phyloP scores from a whole-genome alignment of 1,284 basidiomycete species.

The Grifola frondosa region DNA sequence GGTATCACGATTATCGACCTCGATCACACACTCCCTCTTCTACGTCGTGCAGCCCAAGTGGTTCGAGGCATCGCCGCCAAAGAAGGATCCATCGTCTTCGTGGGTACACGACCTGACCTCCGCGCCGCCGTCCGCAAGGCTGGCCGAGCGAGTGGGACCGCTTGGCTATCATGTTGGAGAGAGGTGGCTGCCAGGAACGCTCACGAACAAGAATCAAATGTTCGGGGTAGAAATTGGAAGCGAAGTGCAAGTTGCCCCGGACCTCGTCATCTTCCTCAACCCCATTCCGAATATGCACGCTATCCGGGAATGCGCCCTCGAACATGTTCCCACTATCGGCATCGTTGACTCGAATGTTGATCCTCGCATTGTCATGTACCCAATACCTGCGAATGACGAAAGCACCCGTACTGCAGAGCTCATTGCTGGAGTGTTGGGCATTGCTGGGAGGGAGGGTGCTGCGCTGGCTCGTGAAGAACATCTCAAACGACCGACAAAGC shows the following conservation, averaged over 20 bases:
- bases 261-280: constrained; percentile 89
- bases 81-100: constrained; percentile 87
- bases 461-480: constrained; percentile 34
- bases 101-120: constrained; percentile 84
- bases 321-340: constrained; percentile 85
- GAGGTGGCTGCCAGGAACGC: constrained; percentile 91
- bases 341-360: constrained; percentile 96
- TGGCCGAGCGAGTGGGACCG: constrained; percentile 71
- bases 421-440: constrained; percentile 86
- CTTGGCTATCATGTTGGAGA: constrained; percentile 85
- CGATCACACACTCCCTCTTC: constrained; percentile 89
- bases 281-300: constrained; percentile 82
- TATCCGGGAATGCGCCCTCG: constrained; percentile 82
- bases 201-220: constrained; percentile 87
- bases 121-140: constrained; percentile 78
- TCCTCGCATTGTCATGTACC: constrained; percentile 95
- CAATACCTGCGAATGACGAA: constrained; percentile 98
- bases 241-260: constrained; percentile 69
- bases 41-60: constrained; percentile 88
- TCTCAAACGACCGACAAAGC: no score
- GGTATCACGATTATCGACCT: constrained; percentile 95
- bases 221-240: constrained; percentile 65
- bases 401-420: constrained; percentile 88
- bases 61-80: constrained; percentile 80
- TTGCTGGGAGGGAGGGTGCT: constrained; percentile 87